Conservation (phyloP, 2,329 filamentous ascomycete genomes). For the Hypoxylon sp. region DNA sequence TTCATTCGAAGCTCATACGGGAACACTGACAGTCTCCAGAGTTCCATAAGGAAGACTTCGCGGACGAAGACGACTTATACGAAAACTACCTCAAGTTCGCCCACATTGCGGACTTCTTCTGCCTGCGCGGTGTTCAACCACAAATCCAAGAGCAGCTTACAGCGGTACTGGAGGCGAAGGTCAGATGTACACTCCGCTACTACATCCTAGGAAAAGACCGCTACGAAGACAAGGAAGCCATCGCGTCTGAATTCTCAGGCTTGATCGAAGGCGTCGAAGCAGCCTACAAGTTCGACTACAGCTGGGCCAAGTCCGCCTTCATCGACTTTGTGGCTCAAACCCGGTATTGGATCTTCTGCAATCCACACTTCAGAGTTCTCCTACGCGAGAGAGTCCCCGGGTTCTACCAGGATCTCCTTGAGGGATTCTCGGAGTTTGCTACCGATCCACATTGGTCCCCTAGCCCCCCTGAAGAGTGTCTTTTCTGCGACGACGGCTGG, state of each 20-base stretch:
- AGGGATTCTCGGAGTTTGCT: background rate
- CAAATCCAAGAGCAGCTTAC: background rate
- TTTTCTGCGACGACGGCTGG: background rate
- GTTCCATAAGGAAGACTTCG: background rate
- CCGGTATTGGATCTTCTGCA: conserved; percentile 6
- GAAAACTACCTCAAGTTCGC: background rate
- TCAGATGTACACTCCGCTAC: background rate
- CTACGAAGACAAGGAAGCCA: background rate
- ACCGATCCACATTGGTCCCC: background rate
- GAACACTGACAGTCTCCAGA: background rate
- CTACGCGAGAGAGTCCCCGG: background rate
- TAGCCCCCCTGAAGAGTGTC: background rate
- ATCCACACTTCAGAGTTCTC: too few species aligned
- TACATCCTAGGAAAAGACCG: background rate
- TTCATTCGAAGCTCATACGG: background rate
- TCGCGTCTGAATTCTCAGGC: background rate
- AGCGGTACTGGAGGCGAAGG: background rate
- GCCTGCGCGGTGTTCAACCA: background rate
- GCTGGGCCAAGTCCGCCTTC: conserved; percentile 2
- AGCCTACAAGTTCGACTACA: background rate
- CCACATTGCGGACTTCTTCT: background rate
- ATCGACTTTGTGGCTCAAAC: background rate
- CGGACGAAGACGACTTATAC: background rate
- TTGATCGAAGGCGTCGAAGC: background rate
- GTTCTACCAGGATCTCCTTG: background rate